These are phyloP conservation scores for Carex cristatella DNA, from an alignment of 176 grass and related monocot genomes.

Conservation along the genomic window DNA sequence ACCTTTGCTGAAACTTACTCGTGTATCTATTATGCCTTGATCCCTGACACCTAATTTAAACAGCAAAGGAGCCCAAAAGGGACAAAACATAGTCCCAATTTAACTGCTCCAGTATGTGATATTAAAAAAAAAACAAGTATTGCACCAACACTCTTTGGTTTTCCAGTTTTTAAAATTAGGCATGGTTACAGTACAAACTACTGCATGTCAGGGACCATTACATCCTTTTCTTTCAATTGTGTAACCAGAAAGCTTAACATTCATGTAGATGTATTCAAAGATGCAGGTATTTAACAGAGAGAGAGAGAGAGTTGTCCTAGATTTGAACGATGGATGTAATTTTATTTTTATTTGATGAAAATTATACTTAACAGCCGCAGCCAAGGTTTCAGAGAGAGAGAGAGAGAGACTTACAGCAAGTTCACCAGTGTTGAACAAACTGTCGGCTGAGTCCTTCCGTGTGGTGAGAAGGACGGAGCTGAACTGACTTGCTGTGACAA, in stretches of 20 bases:
- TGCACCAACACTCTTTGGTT: neutral
- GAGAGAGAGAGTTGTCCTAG: no score
- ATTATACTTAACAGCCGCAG: no score
- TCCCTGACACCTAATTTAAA: neutral
- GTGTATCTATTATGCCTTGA: neutral
- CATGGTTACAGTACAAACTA: neutral
- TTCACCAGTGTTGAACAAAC: constrained; percentile 79
- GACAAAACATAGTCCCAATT: neutral
- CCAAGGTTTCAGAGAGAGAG: neutral
- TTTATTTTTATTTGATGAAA: no score
- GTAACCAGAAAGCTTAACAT: neutral
- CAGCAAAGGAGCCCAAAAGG: neutral
- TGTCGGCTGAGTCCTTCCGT: constrained; percentile 53
- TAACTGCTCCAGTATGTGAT: neutral
- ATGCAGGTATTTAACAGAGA: neutral
- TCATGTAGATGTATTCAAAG: neutral
- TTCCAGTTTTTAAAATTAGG: neutral
- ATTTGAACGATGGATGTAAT: no score
- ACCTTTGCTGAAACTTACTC: neutral
- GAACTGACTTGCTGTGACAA: constrained; percentile 86
- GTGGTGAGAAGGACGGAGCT: constrained; percentile 65
- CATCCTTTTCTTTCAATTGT: neutral
- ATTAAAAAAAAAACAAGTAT: neutral
- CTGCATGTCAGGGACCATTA: neutral
- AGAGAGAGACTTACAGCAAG: constrained; percentile 48